Base-by-base conservation (phyloP, 1,139 yeast species). In the Meyerozyma smithsonii region DNA sequence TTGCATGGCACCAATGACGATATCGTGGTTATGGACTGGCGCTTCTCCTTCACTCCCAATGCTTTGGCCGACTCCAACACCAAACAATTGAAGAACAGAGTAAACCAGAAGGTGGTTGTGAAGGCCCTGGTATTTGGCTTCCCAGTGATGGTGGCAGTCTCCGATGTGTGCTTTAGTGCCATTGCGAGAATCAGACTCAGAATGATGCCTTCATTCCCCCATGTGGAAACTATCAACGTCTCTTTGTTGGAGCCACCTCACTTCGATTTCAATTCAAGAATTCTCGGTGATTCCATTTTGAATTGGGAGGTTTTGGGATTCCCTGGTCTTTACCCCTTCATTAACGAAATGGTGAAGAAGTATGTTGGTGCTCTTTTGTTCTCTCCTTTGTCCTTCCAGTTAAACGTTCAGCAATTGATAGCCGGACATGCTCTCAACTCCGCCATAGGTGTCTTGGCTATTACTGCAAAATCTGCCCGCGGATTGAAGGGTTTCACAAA, bases 1-100 rank as follows among this genome's bases (percentile, higher is more conserved):
- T 77, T 89, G 52, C 84, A 82, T 37, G 88, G 92, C 45, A 90
- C 97, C 17, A 83, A 80, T 23, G 86, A 85, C 46, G 97, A 90
- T 56, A 83, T 92, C 42, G 95, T 90, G 12, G 96, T 92, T 38
- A 89, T 94, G 96, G 95, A 92, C 68, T 92, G 96, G 96, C 81
- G 83, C 39, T 69, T 84, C 41, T 81, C 96, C 1, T 87, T 89
- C 64, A 84, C 88, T 32, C 98, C 98, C n/a, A 87, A 87, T 60
- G 87, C 89, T 38, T 63, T 78, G 40, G 83, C 84, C 37, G 98
- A 92, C 61, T 68, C 88, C 51, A 87, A 87, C 44, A 77, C 80
- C 30, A 86, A 90, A 54, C 97, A 92, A 61, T 61, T 84, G 62
- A 86, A 83, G 56, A 86, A 80, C 56, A 79, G 79, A 49, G 92